Conservation (phyloP, 306 rosid genomes). For the Quercus mongolica region DNA sequence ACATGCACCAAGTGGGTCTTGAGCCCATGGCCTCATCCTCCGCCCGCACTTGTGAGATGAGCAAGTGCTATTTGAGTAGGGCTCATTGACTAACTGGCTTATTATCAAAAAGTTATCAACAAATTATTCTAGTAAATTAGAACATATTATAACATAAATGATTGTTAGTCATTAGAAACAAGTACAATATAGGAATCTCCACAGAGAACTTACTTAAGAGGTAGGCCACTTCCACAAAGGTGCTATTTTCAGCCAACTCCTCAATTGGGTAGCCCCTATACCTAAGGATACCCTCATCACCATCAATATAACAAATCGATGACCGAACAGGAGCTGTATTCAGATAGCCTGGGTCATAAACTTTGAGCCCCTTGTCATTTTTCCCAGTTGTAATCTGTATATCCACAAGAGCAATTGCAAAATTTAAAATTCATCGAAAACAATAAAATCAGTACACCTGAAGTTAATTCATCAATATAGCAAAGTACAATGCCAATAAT, state of each 20-base stretch:
- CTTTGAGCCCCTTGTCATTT: conserved; percentile 77
- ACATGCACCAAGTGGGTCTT: too few species aligned
- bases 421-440: not conserved
- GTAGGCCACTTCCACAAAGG: conserved; percentile 73
- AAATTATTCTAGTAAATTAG: not conserved
- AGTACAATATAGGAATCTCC: not conserved
- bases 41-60: too few species aligned
- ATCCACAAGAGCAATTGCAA: not conserved
- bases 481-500: not conserved
- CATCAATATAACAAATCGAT: conserved; percentile 76
- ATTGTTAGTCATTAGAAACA: not conserved
- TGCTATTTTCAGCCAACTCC: conserved; percentile 83
- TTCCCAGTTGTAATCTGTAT: conserved; percentile 62
- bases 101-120: not conserved
- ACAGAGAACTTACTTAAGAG: conserved; percentile 59
- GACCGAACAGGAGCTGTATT: conserved; percentile 91
- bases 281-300: conserved; percentile 87
- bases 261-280: conserved; percentile 89
- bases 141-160: not conserved
- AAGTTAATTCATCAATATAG: not conserved
- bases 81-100: not conserved
- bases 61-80: too few species aligned
- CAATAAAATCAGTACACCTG: not conserved
- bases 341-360: conserved; percentile 88
- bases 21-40: too few species aligned